Percentiles rank a stretch among this genome's conserved stretches.
Conservation (phyloP, 352 stramenopile genomes). For the Discostella stelligera region DNA sequence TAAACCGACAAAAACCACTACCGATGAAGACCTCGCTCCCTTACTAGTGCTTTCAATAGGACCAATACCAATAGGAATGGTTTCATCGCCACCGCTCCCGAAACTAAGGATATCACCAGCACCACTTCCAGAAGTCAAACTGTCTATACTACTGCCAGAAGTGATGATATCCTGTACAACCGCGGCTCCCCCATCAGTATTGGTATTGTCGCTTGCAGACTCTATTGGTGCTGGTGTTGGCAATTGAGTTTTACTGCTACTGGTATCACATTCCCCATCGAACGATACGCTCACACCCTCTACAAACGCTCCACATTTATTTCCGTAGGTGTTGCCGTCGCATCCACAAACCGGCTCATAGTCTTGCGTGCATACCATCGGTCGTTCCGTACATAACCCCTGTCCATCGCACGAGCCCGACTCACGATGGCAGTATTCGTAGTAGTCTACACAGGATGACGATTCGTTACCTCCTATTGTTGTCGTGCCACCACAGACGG, state of each 20-base stretch:
- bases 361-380: constrained; percentile 1
- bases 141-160: background rate
- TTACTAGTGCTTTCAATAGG: background rate
- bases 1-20: background rate
- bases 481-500: background rate
- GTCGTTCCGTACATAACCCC: background rate
- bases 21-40: background rate
- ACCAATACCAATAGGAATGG: background rate
- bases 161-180: background rate
- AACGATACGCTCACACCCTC: background rate
- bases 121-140: background rate
- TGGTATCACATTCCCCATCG: background rate
- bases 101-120: background rate
- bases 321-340: background rate
- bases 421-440: constrained; percentile 8
- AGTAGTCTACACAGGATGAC: background rate
- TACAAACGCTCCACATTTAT: background rate
- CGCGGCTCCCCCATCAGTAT: background rate
- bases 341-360: constrained; percentile 3
- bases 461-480: background rate
- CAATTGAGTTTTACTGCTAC: background rate
- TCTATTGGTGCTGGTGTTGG: background rate
- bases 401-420: background rate
- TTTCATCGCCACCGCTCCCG: background rate
- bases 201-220: background rate